Evolutionary conservation across 305 asterid species (phyloP).

Genomic region (Plantago lanceolata): DNA sequence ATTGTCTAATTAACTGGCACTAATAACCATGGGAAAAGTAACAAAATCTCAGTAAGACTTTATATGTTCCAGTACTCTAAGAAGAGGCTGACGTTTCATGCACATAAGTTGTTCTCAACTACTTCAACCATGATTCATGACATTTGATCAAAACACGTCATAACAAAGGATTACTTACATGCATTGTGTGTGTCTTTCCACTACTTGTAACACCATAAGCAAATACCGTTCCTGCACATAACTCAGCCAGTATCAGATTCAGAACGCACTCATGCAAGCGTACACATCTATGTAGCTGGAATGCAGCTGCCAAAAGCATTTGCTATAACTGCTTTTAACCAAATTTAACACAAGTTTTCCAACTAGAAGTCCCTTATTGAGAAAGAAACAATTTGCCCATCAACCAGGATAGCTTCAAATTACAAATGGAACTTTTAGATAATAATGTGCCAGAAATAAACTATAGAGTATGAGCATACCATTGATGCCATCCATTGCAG

Average conservation of each 20-base stretch:
- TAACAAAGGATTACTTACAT: constrained; percentile 51
- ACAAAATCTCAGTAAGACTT: constrained; percentile 7
- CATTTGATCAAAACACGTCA: constrained; percentile 18
- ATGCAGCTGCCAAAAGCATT: constrained; percentile 6
- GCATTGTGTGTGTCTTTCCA: constrained; percentile 99
- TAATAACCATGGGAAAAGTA: not conserved
- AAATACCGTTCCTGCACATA: constrained; percentile 90
- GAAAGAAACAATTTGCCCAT: not conserved
- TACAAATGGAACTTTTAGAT: constrained; percentile 9
- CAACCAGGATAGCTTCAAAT: not conserved
- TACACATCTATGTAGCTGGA: constrained; percentile 7
- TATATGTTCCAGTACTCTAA: constrained; percentile 1
- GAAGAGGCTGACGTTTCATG: constrained; percentile 8
- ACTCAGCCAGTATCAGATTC: constrained; percentile 24
- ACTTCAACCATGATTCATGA: constrained; percentile 19
- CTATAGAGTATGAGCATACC: constrained; percentile 44
- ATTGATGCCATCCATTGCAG: constrained; percentile 97
- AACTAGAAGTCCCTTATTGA: not conserved
- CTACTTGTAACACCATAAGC: constrained; percentile 99
- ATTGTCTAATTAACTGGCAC: not conserved
- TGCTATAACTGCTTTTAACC: constrained; percentile 1
- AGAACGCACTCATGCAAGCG: constrained; percentile 3
- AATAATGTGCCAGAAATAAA: not conserved
- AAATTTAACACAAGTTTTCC: not conserved
- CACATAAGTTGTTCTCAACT: constrained; percentile 21